Conservation (phyloP, 345 rosid genomes). For the Bruguiera gymnorhiza region DNA sequence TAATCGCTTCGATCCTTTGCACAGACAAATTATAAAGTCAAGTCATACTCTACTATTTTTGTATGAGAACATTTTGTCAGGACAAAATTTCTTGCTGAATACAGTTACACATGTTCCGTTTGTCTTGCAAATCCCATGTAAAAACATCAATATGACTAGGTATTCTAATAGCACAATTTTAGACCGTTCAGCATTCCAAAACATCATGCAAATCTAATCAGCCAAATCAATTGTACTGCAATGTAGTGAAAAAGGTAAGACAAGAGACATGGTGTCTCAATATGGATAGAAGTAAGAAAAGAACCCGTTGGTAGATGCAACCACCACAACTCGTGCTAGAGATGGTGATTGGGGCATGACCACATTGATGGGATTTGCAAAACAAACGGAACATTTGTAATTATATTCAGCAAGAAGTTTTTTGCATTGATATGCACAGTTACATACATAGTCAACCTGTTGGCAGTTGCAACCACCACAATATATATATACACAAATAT, state of each 20-base stretch:
- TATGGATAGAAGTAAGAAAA: background rate
- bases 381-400: background rate
- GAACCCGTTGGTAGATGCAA: constrained; percentile 93
- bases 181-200: too few relatives aligned
- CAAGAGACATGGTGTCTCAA: background rate
- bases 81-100: too few relatives aligned
- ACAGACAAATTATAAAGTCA: too few relatives aligned
- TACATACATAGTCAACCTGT: constrained; percentile 74
- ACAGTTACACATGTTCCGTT: too few relatives aligned
- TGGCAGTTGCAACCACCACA: constrained; percentile 4
- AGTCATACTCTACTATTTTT: too few relatives aligned
- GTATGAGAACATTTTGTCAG: too few relatives aligned
- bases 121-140: too few relatives aligned
- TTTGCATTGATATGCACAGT: background rate
- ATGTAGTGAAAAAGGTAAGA: background rate
- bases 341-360: constrained; percentile 29
- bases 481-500: too few relatives aligned
- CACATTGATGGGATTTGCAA: too few relatives aligned
- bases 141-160: too few relatives aligned
- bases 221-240: background rate
- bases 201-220: too few relatives aligned
- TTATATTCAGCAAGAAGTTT: background rate
- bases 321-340: constrained; percentile 53
- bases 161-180: too few relatives aligned
- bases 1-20: constrained; percentile 59